Base-by-base conservation (phyloP, 2,329 filamentous ascomycete species). In the Trichoderma brevicompactum region DNA sequence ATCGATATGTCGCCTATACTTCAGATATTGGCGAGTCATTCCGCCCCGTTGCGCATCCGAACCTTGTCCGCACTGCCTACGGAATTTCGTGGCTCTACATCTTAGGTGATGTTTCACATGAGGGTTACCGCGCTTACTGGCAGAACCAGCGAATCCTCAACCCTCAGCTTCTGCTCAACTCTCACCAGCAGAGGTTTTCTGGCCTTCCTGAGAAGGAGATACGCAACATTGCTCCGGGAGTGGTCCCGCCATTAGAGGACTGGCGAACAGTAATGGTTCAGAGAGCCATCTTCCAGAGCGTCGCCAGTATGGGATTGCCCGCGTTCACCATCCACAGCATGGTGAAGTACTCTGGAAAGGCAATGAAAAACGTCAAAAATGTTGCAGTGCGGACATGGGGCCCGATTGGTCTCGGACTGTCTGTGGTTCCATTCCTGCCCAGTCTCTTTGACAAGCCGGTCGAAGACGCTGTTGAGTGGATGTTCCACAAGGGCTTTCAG, bases 21-120 rank as follows among this genome's bases (percentile, higher is more conserved):
- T 94, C 90, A 19, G 94, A 98, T 73, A 94, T 99, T 69, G 95
- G 95, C 75, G 95, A 99, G 78, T 96, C 92, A 0, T 99, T 99
- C 79, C 88, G 95, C 2, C 95, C 95, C 0, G 85, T 99, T 44
- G 94, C 94, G 4, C 94, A 97, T 75, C 94, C 93, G 0, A 88
- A 84, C 72, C 79, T 96, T 3, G 90, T 99, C 10, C 87, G 89
- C 66, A 82, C 87, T 54, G 95, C 95, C 6, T 99, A 99, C 74
- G 94, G 87, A 55, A 82, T 99, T 48, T 96, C 92, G 2, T 98
- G 95, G 95, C 83, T 91, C 10, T 99, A 99, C 74, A 86, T 99
- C 23, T 78, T 93, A 13, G 94, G 95, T 55, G 95, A 99, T 74
- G 94, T 98, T 54, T 84, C 86, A 40, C 89, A 97, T 74, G 95